Evolutionary conservation across 2,329 filamentous ascomycete genomes (phyloP), one percentile per base, ranked within the genome.

Genomic region (Apiospora sp.): DNA sequence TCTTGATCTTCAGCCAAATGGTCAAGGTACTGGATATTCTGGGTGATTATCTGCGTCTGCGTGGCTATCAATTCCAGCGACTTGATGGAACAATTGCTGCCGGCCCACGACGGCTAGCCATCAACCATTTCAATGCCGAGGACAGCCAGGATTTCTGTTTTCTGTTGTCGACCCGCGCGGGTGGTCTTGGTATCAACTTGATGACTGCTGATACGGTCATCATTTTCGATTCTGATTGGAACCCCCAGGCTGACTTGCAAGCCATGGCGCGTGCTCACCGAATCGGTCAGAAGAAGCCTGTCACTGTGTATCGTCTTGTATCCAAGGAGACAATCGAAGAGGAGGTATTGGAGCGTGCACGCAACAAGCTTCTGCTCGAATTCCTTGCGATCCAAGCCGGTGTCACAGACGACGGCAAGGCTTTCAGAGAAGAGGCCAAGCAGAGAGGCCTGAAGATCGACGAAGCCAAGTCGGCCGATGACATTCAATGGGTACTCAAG

Each of bases 1-100:
- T 99, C 16, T 86, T 99, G 75, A 98, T 99, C 76, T 99, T 99
- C 86, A 98, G 96, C 81, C 96, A 99, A 81, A 99, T 99, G 96
- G 97, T 99, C 48, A 97, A 94, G 81, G 98, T 99, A 93, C 89
- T 99, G 30, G 95, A 99, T 79, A 96, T 99, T 71, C 88, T 99
- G 1, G 94, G 94, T 67, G 96, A 99, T 79, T 99, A 99, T 80
- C 90, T 98, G 76, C 93, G 94, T 70, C 89, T 96, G 71, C 93
- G 96, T 75, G 95, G 95, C n/a, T 97, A 98, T 82, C 92, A 96
- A 73, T 98, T 96, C 80, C 97, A 99, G 81, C 91, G 96, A 24
- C 89, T 99, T 10, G 96, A 99, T 80, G 96, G 96, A 77, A 99
- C 96, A 2, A 98, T 99, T 76, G 92, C 94, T 46, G 93, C 96